phyloP scores from a whole-genome alignment of 768 basidiomycete genomes.

The Leccinum subtestaceum region DNA sequence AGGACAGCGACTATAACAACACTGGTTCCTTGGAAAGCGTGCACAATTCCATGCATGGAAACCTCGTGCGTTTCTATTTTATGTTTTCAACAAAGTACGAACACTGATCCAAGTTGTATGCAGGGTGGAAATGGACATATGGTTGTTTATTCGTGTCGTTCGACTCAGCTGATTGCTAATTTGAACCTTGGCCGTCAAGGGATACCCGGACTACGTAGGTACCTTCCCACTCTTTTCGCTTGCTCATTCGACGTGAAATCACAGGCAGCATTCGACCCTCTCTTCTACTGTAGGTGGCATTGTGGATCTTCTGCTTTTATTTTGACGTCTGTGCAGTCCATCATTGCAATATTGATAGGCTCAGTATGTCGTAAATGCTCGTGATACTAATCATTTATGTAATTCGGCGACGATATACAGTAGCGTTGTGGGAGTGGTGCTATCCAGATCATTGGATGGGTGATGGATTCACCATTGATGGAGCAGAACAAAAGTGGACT shows the following conservation, averaged over 20 bases:
- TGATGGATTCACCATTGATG: constrained; percentile 17
- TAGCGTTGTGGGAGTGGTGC: constrained; percentile 32
- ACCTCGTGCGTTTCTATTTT: constrained; percentile 12
- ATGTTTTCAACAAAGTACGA: neutral
- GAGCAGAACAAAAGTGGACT: constrained; percentile 19
- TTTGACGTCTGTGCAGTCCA: constrained; percentile 17
- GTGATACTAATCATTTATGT: neutral
- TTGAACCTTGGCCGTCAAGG: constrained; percentile 6
- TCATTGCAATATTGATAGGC: constrained; percentile 24
- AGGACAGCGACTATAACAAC: constrained; percentile 8
- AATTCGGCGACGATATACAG: constrained; percentile 4
- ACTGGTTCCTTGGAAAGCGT: constrained; percentile 22
- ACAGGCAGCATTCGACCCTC: constrained; percentile 26
- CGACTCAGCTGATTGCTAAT: neutral
- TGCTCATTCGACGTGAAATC: neutral
- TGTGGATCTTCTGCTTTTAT: neutral
- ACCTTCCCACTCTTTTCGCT: neutral
- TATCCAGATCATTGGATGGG: constrained; percentile 31
- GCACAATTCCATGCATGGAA: constrained; percentile 20
- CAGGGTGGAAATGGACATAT: constrained; percentile 29
- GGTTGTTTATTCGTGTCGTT: constrained; percentile 13
- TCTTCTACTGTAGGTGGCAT: constrained; percentile 23
- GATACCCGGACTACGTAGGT: constrained; percentile 25
- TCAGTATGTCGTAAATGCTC: constrained; percentile 7
- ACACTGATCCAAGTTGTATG: neutral